These are phyloP conservation scores for Pharnaceum exiguum DNA, from an alignment of 148 eudicot species.

Conservation along the genomic window DNA sequence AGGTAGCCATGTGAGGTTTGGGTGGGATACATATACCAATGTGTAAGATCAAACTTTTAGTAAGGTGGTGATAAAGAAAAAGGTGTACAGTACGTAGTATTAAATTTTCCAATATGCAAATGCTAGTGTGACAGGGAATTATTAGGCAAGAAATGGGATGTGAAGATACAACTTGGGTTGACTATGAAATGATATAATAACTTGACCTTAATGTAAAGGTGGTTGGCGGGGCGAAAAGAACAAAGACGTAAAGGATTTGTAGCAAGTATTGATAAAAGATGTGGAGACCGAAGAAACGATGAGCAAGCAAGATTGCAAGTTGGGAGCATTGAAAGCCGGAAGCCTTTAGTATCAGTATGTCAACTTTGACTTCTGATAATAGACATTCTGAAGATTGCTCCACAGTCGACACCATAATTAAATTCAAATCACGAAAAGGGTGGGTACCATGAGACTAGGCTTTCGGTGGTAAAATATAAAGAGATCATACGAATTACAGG, in stretches of 20 bases:
- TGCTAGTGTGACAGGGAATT: no score
- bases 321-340: not conserved
- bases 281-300: not conserved
- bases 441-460: no score
- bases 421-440: not conserved
- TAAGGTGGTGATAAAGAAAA: not conserved
- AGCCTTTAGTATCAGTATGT: not conserved
- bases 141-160: no score
- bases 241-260: no score
- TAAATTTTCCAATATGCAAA: no score
- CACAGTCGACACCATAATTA: not conserved
- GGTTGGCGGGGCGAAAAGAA: not conserved
- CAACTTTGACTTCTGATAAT: constrained; percentile 5
- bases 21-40: not conserved
- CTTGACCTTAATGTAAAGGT: not conserved
- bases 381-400: not conserved
- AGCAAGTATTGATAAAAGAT: no score
- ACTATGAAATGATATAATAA: no score
- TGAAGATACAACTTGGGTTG: no score
- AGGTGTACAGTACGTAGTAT: not conserved
- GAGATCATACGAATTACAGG: not conserved
- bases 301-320: not conserved
- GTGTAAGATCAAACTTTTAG: not conserved
- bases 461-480: not conserved
- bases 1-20: constrained; percentile 10